These are phyloP conservation scores for Cenchrus fungigraminus DNA, from an alignment of 176 grass and related monocot species.

Conservation along the genomic window DNA sequence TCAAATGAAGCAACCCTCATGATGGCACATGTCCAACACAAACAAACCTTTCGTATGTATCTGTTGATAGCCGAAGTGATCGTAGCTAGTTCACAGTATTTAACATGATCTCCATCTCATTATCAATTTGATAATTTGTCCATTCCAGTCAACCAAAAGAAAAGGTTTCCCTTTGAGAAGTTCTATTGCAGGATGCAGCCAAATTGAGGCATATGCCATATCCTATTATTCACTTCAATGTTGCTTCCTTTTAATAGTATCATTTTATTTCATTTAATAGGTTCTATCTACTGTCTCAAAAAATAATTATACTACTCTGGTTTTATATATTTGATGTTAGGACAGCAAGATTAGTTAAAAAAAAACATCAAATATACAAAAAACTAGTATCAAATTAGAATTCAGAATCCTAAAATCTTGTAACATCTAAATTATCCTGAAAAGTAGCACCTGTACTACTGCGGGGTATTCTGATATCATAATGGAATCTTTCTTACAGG, in stretches of 20 bases:
- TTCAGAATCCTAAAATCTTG: background rate
- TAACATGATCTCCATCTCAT: slow-evolving; percentile 57
- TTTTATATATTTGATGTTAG: too few species aligned
- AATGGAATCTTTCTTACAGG: slow-evolving; percentile 57
- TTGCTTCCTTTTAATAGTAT: background rate
- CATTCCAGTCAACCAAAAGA: slow-evolving; percentile 46
- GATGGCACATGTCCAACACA: background rate
- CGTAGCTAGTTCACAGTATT: slow-evolving; percentile 56
- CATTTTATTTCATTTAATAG: background rate
- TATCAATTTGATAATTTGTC: slow-evolving; percentile 62
- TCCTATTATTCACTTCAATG: background rate
- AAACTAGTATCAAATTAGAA: background rate
- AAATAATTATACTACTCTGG: too few species aligned
- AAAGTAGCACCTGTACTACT: slow-evolving; percentile 48
- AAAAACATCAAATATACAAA: too few species aligned
- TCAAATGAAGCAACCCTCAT: background rate
- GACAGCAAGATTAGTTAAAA: too few species aligned
- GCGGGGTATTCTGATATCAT: slow-evolving; percentile 79
- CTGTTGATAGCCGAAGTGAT: slow-evolving; percentile 53
- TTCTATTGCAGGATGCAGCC: background rate
- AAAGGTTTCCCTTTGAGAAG: background rate
- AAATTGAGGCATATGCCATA: background rate
- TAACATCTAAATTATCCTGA: background rate
- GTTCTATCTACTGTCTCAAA: background rate
- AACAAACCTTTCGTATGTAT: slow-evolving; percentile 55